Evolutionary conservation across 2,329 filamentous ascomycete genomes (phyloP), one percentile per base, ranked within the genome.

Genomic region (Exophiala calicioides): DNA sequence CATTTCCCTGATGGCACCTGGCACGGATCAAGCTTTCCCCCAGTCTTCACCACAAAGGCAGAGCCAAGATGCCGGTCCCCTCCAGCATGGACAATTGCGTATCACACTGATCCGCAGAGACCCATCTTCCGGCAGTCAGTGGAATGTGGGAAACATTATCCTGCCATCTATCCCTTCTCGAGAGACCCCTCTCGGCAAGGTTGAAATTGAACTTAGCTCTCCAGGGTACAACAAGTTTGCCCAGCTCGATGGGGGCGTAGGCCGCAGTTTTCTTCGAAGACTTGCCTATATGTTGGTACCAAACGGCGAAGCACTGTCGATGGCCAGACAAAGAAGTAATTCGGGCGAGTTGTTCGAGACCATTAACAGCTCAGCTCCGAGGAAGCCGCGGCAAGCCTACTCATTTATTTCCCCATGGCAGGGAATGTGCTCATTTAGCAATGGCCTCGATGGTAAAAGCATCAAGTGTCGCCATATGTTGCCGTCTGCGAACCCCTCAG

Each of bases 321-420:
- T 31, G 15, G 33, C 33, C 5, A 36, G 41, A 23, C 35, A 44
- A 30, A 33, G 52, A 35, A 49, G 48, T 32, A 44, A 47, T 39
- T 55, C 48, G 9, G 30, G 23, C 5, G 52, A 55, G 21, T 36
- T 50, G 5, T 44, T 44, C 19, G 23, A 40, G 8, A 26, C 18
- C n/a, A 19, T 26, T 3, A 15, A 38, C 15, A 32, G 26, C 24
- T n/a, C 37, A 15, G 23, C 40, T 8, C 24, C 24, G 37, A 44
- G 36, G 20, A 55, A 46, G 33, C 35, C 46, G 6, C 52, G 49
- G 21, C 54, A 52, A 21, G 43, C 39, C n/a, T 55, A 47, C 21
- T 47, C 82, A 1, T 96, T 96, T 63, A 71, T 75, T 15, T 93
- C 87, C 31, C 90, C 90, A 0, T 97, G 91, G 91, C 83, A 88